Base-by-base conservation (phyloP, 2,329 filamentous ascomycete genomes). In the Claviceps capensis region DNA sequence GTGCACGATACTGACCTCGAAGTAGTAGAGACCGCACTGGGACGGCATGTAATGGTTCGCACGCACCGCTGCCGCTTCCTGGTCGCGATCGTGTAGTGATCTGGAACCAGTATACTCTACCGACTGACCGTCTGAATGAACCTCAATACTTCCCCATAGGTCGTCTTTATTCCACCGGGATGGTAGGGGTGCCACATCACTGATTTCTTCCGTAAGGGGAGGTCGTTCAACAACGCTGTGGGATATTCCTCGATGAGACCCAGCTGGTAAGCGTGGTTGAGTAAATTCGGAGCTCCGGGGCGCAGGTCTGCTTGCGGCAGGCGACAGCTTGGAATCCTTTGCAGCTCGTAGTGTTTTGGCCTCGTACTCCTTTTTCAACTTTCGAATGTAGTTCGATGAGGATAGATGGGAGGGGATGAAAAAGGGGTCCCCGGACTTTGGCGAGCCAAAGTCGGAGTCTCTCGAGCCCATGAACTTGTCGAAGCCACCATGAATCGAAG, bases 1-100 rank as follows among this genome's bases (percentile, higher is more conserved):
- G 16, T 71, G 68, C 26, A 77, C 53, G 47, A 81, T 71, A 16
- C 69, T 69, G 23, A 85, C 75, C 64, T 98, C 93, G 63, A 82
- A 98, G 66, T 98, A 98, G 67, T 95, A 98, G 54, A 98, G 84
- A 2, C 93, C 93, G 58, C 87, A 93, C 62, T 95, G 85, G 38
- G 82, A 76, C 4, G 93, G 89, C 81, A 97, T 96, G 48, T 83
- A 79, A 64, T 89, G 76, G 65, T 98, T 86, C 30, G 90, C 81
- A 52, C 93, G 82, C 53, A 95, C 82, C 13, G 87, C 81, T 38
- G 82, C 88, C 17, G 88, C 87, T 65, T 97, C 93, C 62, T 86
- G 73, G 7, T 83, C 79, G 49, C 74, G 72, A 48, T 80, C 76
- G 52, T 66, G 65, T 19, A 71, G 62, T 23, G 65, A 69, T 60